Conservation (phyloP, 495 filamentous ascomycete species). For the Gamarada debralockiae region DNA sequence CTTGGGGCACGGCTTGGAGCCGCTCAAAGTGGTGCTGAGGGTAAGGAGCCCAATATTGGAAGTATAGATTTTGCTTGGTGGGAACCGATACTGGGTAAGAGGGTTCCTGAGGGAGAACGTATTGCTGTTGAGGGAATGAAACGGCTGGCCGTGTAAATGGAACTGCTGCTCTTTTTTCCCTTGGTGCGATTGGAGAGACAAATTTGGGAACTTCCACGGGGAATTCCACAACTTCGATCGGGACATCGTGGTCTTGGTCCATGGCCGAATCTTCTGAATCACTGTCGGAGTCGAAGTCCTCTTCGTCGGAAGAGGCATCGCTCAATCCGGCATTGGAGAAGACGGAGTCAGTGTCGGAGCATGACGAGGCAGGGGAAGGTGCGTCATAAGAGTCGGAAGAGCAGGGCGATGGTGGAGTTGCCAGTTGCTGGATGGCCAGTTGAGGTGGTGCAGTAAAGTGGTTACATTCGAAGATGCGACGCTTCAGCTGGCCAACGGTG, state of each 20-base stretch:
- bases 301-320: not conserved
- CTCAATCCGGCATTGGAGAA: not conserved
- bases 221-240: too few species aligned
- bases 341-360: not conserved
- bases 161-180: not conserved
- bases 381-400: not conserved
- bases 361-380: not conserved
- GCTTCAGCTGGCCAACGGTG: conserved; percentile 75
- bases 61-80: too few species aligned
- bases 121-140: not conserved
- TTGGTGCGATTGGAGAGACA: too few species aligned
- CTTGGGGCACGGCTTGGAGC: not conserved
- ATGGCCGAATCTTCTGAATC: too few species aligned
- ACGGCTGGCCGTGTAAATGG: not conserved
- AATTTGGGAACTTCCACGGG: too few species aligned
- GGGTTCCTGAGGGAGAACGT: conserved; percentile 1
- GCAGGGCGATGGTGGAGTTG: not conserved
- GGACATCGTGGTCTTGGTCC: too few species aligned
- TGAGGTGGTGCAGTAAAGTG: conserved; percentile 58
- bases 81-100: not conserved
- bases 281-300: not conserved
- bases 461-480: conserved; percentile 71
- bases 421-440: not conserved
- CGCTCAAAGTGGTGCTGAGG: not conserved
- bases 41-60: too few species aligned